Percentiles rank a stretch among this genome's conserved stretches.
Evolutionary conservation across 495 filamentous ascomycete species (phyloP).

Genomic region (Wilcoxina mikolae): DNA sequence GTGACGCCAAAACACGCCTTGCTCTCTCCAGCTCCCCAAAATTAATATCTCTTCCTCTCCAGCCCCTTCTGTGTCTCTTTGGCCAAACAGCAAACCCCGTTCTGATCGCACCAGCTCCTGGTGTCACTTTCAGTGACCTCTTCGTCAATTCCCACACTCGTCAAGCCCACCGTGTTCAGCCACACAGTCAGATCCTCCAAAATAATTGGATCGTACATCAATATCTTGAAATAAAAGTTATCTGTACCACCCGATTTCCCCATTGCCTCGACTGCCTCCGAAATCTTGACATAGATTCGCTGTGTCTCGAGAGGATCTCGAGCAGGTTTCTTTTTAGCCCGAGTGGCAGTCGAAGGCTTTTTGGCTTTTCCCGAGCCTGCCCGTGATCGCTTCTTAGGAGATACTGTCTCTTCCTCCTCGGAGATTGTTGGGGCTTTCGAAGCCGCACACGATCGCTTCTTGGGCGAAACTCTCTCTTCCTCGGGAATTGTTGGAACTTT

Average conservation of each 20-base stretch:
- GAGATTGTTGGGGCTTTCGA: too few species aligned
- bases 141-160: slow-evolving; percentile 45
- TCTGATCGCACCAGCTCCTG: slow-evolving; percentile 75
- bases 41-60: slow-evolving; percentile 37
- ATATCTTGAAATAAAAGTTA: slow-evolving; percentile 72
- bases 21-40: too few species aligned
- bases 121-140: slow-evolving; percentile 45
- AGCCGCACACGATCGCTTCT: too few species aligned
- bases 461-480: too few species aligned
- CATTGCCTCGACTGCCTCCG: slow-evolving; percentile 11
- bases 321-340: background rate
- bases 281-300: slow-evolving; percentile 11
- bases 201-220: slow-evolving; percentile 84
- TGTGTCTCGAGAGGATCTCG: background rate
- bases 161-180: slow-evolving; percentile 61
- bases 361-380: too few species aligned
- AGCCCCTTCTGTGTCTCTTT: slow-evolving; percentile 34
- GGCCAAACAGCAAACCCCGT: slow-evolving; percentile 61
- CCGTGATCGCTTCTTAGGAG: too few species aligned
- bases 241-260: slow-evolving; percentile 2
- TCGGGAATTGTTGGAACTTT: too few species aligned
- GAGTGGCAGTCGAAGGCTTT: too few species aligned
- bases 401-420: too few species aligned
- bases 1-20: too few species aligned
- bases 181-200: slow-evolving; percentile 73